A percentile compares a stretch with the other conserved stretches of the same genome.
Conservation (phyloP, 2,329 filamentous ascomycete species). For the Parastagonospora avenae region DNA sequence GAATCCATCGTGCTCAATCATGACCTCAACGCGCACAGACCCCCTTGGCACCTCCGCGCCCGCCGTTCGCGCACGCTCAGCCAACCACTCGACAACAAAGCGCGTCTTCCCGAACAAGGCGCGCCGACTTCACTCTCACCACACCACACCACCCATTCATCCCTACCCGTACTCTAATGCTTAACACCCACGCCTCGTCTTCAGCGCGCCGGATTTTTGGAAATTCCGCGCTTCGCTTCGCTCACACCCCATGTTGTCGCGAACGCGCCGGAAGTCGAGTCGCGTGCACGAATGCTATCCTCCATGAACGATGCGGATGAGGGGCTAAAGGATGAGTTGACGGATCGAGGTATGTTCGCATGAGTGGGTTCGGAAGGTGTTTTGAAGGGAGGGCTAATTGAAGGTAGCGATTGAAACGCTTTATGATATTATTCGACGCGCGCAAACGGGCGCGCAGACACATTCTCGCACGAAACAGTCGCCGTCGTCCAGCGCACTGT, state of each 20-base stretch:
- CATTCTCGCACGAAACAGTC: constrained; percentile 42
- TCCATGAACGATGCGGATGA: constrained; percentile 50
- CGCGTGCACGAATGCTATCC: constrained; percentile 50
- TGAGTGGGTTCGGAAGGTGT: neutral
- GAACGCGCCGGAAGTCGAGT: constrained; percentile 46
- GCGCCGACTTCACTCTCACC: constrained; percentile 21
- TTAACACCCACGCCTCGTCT: constrained; percentile 18
- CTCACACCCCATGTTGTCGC: constrained; percentile 47
- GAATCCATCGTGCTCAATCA: neutral
- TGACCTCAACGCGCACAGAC: constrained; percentile 17
- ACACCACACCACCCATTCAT: constrained; percentile 6
- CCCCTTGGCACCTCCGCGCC: constrained; percentile 23
- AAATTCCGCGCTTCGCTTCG: neutral
- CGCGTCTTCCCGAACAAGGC: constrained; percentile 32
- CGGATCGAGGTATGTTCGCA: constrained; percentile 42
- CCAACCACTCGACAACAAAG: constrained; percentile 18
- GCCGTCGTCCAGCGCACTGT: constrained; percentile 72
- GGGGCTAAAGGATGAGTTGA: constrained; percentile 43
- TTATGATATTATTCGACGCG: constrained; percentile 75
- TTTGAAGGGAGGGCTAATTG: constrained; percentile 18
- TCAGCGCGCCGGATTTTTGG: constrained; percentile 7
- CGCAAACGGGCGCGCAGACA: constrained; percentile 54
- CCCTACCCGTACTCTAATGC: constrained; percentile 28
- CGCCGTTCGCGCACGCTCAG: constrained; percentile 12
- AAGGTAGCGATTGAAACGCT: constrained; percentile 75